Percentiles rank a stretch among this genome's conserved stretches.
phyloP scores from a whole-genome alignment of 345 rosid genomes.

The Dimocarpus longan region DNA sequence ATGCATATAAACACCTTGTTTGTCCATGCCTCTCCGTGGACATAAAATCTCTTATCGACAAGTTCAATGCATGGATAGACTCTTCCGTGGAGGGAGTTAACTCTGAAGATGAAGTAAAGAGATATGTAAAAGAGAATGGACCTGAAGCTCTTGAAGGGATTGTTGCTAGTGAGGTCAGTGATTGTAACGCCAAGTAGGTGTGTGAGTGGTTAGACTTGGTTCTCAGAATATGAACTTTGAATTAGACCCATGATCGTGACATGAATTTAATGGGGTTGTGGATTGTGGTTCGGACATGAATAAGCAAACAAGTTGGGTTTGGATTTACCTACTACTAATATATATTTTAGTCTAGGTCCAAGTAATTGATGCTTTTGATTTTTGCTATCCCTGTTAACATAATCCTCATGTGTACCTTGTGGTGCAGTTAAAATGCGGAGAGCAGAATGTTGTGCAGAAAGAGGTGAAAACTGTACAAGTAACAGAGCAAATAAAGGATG shows the following conservation, averaged over 20 bases:
- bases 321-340: too few relatives aligned
- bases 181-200: neutral
- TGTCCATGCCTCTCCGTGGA: slow-evolving; percentile 26
- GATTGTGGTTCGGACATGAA: too few relatives aligned
- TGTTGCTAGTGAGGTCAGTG: slow-evolving; percentile 23
- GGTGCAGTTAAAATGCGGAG: slow-evolving; percentile 12
- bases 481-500: slow-evolving; percentile 22
- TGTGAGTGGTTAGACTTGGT: neutral
- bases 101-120: slow-evolving; percentile 18
- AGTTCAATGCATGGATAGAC: slow-evolving; percentile 15
- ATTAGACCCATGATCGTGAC: too few relatives aligned
- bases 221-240: too few relatives aligned
- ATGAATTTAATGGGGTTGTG: too few relatives aligned
- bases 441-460: slow-evolving; percentile 18
- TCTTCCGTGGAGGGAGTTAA: slow-evolving; percentile 7
- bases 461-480: slow-evolving; percentile 13
- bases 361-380: too few relatives aligned
- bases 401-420: neutral
- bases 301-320: too few relatives aligned
- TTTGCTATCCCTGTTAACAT: neutral
- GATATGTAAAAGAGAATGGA: slow-evolving; percentile 19
- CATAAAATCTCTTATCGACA: slow-evolving; percentile 5
- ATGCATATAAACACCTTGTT: slow-evolving; percentile 32
- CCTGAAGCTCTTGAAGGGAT: slow-evolving; percentile 28
- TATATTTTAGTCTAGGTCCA: too few relatives aligned